Percentiles rank a stretch among this genome's conserved stretches.
Conservation (phyloP, 2,329 filamentous ascomycete genomes). For the Ceratocystis alfenasii region DNA sequence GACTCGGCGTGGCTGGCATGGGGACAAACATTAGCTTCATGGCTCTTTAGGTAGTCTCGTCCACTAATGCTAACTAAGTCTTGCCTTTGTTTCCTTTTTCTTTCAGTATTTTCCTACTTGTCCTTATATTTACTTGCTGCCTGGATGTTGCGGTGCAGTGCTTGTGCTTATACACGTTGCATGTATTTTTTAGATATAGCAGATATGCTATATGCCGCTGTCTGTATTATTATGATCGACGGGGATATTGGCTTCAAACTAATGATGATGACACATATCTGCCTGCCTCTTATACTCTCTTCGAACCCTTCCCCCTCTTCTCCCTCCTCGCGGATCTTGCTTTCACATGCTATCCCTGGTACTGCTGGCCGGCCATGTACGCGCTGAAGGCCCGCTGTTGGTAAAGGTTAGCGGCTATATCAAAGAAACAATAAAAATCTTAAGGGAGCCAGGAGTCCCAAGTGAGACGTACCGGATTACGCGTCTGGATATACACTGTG, state of each 20-base stretch:
- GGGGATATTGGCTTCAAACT: background rate
- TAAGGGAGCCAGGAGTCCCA: background rate
- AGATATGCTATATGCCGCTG: background rate
- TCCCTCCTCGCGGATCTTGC: background rate
- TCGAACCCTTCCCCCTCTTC: background rate
- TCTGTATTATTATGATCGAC: background rate
- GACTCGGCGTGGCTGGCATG: no score
- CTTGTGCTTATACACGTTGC: background rate
- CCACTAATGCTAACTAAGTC: no score
- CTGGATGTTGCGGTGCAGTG: background rate
- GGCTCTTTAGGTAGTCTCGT: no score
- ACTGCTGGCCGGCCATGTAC: conserved; percentile 39
- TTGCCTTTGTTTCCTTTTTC: background rate
- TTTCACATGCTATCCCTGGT: conserved; percentile 25
- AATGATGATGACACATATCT: background rate
- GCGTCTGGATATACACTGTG: conserved; percentile 82
- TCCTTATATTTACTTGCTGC: background rate
- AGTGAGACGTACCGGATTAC: conserved; percentile 54
- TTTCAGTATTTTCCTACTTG: background rate
- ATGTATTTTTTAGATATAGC: background rate
- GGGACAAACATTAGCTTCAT: no score
- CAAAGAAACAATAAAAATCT: background rate
- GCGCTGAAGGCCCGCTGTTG: conserved; percentile 40
- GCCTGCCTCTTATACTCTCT: background rate
- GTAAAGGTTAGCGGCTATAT: background rate